These are phyloP conservation scores for Pontederia paniculata DNA, from an alignment of 176 grass and related monocot species.

Conservation along the genomic window DNA sequence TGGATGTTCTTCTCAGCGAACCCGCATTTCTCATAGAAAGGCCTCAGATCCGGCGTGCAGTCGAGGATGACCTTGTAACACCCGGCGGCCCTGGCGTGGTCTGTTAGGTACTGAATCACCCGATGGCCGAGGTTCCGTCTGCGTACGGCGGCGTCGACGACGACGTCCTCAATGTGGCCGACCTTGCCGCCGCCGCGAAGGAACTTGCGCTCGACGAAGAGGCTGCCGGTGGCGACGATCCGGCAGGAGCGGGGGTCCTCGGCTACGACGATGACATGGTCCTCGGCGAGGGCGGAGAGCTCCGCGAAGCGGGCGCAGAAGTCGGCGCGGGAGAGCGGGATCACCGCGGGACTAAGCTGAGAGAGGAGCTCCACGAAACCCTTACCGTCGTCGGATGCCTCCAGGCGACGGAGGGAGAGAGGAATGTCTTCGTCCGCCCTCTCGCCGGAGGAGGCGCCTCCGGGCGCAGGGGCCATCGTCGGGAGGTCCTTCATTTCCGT, in stretches of 20 bases:
- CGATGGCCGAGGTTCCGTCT: constrained; percentile 42
- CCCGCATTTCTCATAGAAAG: constrained; percentile 71
- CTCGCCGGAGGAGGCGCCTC: constrained; percentile 1
- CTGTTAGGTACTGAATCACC: constrained; percentile 46
- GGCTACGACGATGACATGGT: constrained; percentile 64
- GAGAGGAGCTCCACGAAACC: constrained; percentile 52
- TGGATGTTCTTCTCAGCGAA: constrained; percentile 81
- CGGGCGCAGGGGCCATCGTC: neutral
- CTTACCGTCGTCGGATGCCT: constrained; percentile 48
- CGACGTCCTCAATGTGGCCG: constrained; percentile 82
- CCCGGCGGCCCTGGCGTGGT: constrained; percentile 43
- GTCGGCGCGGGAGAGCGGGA: constrained; percentile 47
- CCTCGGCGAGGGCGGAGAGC: constrained; percentile 59
- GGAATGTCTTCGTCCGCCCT: constrained; percentile 5
- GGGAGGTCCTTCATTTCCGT: too few species aligned
- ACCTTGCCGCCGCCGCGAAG: constrained; percentile 55
- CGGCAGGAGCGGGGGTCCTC: constrained; percentile 32
- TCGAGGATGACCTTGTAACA: constrained; percentile 96
- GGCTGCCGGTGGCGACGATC: constrained; percentile 62
- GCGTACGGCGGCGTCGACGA: constrained; percentile 47
- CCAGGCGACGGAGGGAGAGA: constrained; percentile 44
- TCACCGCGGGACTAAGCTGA: constrained; percentile 54
- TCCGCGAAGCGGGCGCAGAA: constrained; percentile 60
- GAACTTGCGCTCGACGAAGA: constrained; percentile 91
- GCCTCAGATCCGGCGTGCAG: constrained; percentile 49